Conservation (phyloP, 73 alveolate species). For the Diophrys appendiculata region DNA sequence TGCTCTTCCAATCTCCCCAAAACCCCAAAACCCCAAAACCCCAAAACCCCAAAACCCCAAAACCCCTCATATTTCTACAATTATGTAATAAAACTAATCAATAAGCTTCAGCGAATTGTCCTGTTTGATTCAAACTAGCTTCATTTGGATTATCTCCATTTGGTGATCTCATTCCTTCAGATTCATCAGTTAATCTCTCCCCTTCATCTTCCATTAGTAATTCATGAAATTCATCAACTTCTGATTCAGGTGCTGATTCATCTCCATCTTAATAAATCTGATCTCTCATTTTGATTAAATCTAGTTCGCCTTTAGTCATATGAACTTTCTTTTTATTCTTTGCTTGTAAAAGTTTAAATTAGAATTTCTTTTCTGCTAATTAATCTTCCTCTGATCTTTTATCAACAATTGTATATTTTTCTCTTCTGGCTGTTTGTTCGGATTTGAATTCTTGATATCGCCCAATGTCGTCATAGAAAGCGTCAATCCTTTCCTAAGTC, state of each 20-base stretch:
- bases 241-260: neutral
- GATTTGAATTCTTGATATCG: neutral
- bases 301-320: neutral
- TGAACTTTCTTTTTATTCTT: neutral
- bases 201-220: no score
- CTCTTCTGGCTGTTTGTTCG: neutral
- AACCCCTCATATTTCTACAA: no score
- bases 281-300: neutral
- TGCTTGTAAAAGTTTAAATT: neutral
- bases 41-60: no score
- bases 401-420: neutral
- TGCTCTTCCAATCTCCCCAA: no score
- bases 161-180: no score
- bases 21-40: no score
- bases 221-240: slow-evolving; percentile 1
- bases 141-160: no score
- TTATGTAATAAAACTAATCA: no score
- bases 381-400: neutral
- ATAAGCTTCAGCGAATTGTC: no score
- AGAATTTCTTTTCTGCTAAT: neutral
- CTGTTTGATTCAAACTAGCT: no score
- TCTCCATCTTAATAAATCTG: no score
- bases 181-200: no score
- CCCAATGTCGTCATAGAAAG: slow-evolving; percentile 3
- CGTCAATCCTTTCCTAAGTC: neutral